These are phyloP conservation scores for Paramecium tetraurelia DNA, from an alignment of 73 alveolate genomes.

Conservation along the genomic window DNA sequence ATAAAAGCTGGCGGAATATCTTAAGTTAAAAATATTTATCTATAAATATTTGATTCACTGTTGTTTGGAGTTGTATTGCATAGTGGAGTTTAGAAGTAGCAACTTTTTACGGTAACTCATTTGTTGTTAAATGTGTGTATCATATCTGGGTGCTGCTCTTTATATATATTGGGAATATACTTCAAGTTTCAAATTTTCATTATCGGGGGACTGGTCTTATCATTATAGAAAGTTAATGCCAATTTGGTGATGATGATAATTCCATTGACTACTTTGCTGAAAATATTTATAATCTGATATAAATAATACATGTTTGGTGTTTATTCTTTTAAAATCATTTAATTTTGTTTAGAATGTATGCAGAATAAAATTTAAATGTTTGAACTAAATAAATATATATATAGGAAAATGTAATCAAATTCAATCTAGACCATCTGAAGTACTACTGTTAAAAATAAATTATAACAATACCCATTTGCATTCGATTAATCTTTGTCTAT, in stretches of 20 bases:
- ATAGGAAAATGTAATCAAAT: background rate
- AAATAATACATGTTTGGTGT: background rate
- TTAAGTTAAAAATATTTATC: background rate
- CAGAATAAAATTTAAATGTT: background rate
- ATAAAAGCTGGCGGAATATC: background rate
- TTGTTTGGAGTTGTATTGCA: background rate
- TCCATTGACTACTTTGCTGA: background rate
- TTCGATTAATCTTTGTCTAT: background rate
- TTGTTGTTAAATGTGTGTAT: background rate
- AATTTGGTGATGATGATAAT: background rate
- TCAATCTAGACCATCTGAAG: slow-evolving; percentile 25
- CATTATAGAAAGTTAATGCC: background rate
- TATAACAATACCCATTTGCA: background rate
- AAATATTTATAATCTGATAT: background rate
- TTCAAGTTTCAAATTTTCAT: background rate
- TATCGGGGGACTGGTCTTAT: background rate
- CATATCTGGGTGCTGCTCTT: background rate
- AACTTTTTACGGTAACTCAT: background rate
- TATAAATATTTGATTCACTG: background rate
- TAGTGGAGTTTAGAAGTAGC: background rate
- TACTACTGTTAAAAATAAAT: slow-evolving; percentile 16
- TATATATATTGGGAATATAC: background rate
- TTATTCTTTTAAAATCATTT: background rate
- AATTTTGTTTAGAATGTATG: background rate
- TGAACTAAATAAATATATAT: background rate